A percentile compares a stretch with the other conserved stretches of the same genome.
These are phyloP conservation scores for Hansenula sp. DNA, from an alignment of 1,139 yeast genomes.

Conservation along the genomic window DNA sequence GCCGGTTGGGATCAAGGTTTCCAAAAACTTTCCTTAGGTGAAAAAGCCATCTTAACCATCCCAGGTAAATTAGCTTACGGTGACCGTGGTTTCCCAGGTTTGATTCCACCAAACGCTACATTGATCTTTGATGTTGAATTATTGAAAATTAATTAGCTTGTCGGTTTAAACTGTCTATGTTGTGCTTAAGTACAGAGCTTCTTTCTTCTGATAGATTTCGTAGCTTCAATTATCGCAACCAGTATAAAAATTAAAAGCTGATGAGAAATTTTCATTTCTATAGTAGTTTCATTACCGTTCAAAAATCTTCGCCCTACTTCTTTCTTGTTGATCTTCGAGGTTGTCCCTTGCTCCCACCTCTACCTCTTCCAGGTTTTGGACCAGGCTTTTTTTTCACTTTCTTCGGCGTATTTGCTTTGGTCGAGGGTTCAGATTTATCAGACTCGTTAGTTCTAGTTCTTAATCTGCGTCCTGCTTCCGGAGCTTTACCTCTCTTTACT, in stretches of 20 bases:
- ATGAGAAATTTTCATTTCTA: too few species aligned
- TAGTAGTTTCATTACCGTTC: too few species aligned
- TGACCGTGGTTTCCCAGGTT: constrained; percentile 89
- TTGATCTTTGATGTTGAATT: constrained; percentile 90
- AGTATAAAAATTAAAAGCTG: too few species aligned
- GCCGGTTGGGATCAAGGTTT: constrained; percentile 94
- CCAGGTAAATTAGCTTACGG: constrained; percentile 96
- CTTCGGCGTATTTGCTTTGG: too few species aligned
- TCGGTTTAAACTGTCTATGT: constrained; percentile 4
- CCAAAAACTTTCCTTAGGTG: constrained; percentile 88
- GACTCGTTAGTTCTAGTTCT: too few species aligned
- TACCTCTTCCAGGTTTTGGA: too few species aligned
- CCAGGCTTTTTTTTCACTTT: too few species aligned
- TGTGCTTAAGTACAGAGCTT: too few species aligned
- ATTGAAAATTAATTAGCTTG: constrained; percentile 63
- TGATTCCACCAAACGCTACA: constrained; percentile 95
- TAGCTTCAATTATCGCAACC: too few species aligned
- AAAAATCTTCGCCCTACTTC: neutral
- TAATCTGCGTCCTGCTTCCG: constrained; percentile 1
- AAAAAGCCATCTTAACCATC: constrained; percentile 85
- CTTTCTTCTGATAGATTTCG: neutral
- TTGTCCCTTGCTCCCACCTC: constrained; percentile 2
- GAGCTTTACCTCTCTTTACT: constrained; percentile 7
- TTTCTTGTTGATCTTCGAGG: neutral
- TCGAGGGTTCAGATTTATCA: too few species aligned